Evolutionary conservation across 2,329 filamentous ascomycete genomes (phyloP), one percentile per base, ranked within the genome.

Genomic region (Stagonosporopsis vannaccii): DNA sequence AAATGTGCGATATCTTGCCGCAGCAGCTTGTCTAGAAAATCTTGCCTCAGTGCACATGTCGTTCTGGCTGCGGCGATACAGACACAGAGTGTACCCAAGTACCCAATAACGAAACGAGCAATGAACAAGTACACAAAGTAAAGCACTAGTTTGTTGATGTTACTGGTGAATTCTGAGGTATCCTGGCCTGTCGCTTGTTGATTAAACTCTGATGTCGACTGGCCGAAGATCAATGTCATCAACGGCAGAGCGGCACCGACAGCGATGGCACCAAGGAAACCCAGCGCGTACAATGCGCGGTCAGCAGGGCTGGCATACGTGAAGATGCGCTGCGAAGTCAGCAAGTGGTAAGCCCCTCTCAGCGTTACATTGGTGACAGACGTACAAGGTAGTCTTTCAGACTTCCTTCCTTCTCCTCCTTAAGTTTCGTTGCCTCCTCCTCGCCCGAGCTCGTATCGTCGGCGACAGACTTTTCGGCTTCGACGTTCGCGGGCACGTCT

Each of bases 31-130:
- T 88, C 84, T 6, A 97, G 84, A 67, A 97, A 97, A 32, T 69
- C 72, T 1, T 73, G 61, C 19, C 63, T 40, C 17, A 79, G 71
- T 52, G 75, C 77, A 26, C 71, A 71, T 0, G 75, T 67, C 23
- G 79, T 77, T 35, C 77, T 75, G 48, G 79, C 78, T n/a, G 78
- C 78, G 2, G 74, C 69, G 43, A 78, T 96, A 69, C 97, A 95
- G 78, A 94, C 96, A 23, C 90, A 90, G 19, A 94, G 87, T 0
- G 92, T 97, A 15, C 86, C 82, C 54, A 95, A 36, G 42, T 70
- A 71, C 51, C 97, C 79, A 65, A 97, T 96, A 15, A 92, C 92
- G 8, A 62, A 60, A 1, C 45, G 51, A 7, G 54, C 62, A 9
- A 60, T 47, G 9, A 58, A 66, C 12, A 71, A 51, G 43, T 71